Evolutionary conservation across 306 rosid species (phyloP), one percentile per base, ranked within the genome.

Genomic region (Delonix regia): DNA sequence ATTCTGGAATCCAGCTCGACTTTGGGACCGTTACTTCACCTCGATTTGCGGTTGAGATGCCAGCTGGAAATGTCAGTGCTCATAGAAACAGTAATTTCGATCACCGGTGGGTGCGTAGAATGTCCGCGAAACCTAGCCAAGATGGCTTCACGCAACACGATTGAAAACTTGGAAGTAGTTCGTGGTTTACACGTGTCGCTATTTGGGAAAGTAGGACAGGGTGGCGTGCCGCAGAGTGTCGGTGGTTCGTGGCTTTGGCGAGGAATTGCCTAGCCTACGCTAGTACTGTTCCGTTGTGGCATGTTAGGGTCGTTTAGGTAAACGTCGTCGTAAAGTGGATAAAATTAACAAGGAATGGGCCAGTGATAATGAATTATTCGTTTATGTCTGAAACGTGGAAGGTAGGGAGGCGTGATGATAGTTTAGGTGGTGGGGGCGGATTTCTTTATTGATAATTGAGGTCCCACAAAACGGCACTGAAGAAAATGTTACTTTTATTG

Each of bases 21-120:
- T 61, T 33, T 75, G 53, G 68, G 84, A 87, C 88, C 90, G 88
- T 84, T 84, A 67, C 56, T 65, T 28, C 73, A 4, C 75, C 77
- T 81, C 82, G 90, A 21, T 41, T 28, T 45, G 47, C 56, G 84
- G 77, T 61, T 57, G 65, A 61, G 7, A 44, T 72, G 74, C 88
- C 88, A 85, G 87, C 82, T 82, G 85, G 77, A 56, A 56, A 62
- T 24, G 48, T 57, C n/a, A 4, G 9, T n/a, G 10, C 15, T 53
- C 7, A 19, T 19, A 3, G 2, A 15, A 24, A 14, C 27, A 0
- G 1, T 9, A 0, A 10, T 21, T 53, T 3, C 10, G n/a, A 15
- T 19, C 2, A 33, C 60, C 13, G 36, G 7, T 15, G 60, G 19
- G 30, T 36, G 70, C 82, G 67, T 15, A 33, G 64, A 24, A 18